A percentile compares a stretch with the other conserved stretches of the same genome.
Evolutionary conservation across 1,284 basidiomycete genomes (phyloP).

Genomic region (Caloboletus firmus): DNA sequence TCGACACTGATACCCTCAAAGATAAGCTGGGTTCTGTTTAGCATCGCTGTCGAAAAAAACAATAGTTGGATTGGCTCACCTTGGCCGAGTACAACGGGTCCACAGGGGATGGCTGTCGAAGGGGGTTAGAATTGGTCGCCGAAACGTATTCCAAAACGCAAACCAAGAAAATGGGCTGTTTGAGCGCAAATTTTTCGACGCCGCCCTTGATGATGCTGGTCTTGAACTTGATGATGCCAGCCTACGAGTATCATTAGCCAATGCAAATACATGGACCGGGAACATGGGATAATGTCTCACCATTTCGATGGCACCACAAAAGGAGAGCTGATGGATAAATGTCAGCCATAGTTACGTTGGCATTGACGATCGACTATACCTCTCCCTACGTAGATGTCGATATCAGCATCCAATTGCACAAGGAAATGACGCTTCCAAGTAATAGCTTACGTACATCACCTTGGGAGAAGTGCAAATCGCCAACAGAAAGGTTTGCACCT

Average conservation of each 20-base stretch:
- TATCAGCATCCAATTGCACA: conserved; percentile 1
- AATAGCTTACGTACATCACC: conserved; percentile 56
- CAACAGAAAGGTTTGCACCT: conserved; percentile 76
- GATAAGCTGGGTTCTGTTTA: conserved; percentile 44
- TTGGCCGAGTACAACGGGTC: conserved; percentile 74
- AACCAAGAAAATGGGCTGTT: conserved; percentile 74
- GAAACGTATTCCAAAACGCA: conserved; percentile 7
- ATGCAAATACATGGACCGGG: background rate
- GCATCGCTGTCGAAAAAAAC: background rate
- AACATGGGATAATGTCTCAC: conserved; percentile 29
- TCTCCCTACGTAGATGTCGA: conserved; percentile 57
- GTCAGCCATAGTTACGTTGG: background rate
- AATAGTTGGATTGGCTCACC: conserved; percentile 32
- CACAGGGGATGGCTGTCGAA: conserved; percentile 63
- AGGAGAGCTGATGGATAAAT: conserved; percentile 50
- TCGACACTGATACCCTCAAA: conserved; percentile 78
- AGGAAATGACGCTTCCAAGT: background rate
- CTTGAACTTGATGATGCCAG: conserved; percentile 73
- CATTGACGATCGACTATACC: conserved; percentile 19
- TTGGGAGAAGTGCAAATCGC: conserved; percentile 81
- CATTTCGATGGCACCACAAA: conserved; percentile 83
- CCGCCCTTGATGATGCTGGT: conserved; percentile 76
- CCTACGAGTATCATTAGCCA: conserved; percentile 40
- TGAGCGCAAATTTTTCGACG: conserved; percentile 71
- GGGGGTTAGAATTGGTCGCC: background rate